Evolutionary conservation across 2,329 filamentous ascomycete genomes (phyloP).

Genomic region (Diaporthe australafricana): DNA sequence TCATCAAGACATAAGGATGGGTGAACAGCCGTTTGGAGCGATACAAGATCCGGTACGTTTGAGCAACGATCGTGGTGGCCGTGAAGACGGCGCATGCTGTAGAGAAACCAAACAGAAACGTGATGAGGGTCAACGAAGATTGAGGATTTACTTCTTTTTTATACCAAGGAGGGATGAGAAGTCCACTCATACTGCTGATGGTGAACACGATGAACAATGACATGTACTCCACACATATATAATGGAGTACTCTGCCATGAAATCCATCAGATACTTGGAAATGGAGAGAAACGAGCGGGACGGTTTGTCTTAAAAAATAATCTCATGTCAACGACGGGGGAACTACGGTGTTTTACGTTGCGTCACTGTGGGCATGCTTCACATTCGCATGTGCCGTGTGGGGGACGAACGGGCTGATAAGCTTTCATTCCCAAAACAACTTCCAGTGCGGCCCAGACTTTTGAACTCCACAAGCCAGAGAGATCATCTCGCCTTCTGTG

Average conservation of each 20-base stretch:
- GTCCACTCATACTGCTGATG: slow-evolving; percentile 29
- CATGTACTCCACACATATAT: slow-evolving; percentile 18
- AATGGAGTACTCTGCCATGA: slow-evolving; percentile 20
- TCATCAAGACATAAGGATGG: slow-evolving; percentile 50
- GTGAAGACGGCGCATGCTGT: slow-evolving; percentile 48
- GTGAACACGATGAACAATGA: not conserved
- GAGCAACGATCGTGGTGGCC: slow-evolving; percentile 47
- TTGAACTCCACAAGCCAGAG: not conserved
- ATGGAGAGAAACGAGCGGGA: not conserved
- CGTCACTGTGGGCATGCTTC: slow-evolving; percentile 12
- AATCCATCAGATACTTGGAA: not conserved
- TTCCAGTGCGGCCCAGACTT: slow-evolving; percentile 14
- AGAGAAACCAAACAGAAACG: slow-evolving; percentile 48
- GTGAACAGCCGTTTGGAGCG: slow-evolving; percentile 43
- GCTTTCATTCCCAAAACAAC: slow-evolving; percentile 15
- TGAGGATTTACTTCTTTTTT: not conserved
- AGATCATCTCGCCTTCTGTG: not conserved
- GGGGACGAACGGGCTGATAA: slow-evolving; percentile 3
- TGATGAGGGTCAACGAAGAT: slow-evolving; percentile 19
- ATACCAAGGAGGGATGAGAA: slow-evolving; percentile 29
- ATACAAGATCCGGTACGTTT: slow-evolving; percentile 44
- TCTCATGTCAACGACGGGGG: not conserved
- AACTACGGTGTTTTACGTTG: not conserved
- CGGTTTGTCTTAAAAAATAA: not conserved
- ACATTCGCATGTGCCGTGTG: not conserved